Evolutionary conservation across 2,329 filamentous ascomycete genomes (phyloP), one percentile per base, ranked within the genome.

Genomic region (Zalaria sp.): DNA sequence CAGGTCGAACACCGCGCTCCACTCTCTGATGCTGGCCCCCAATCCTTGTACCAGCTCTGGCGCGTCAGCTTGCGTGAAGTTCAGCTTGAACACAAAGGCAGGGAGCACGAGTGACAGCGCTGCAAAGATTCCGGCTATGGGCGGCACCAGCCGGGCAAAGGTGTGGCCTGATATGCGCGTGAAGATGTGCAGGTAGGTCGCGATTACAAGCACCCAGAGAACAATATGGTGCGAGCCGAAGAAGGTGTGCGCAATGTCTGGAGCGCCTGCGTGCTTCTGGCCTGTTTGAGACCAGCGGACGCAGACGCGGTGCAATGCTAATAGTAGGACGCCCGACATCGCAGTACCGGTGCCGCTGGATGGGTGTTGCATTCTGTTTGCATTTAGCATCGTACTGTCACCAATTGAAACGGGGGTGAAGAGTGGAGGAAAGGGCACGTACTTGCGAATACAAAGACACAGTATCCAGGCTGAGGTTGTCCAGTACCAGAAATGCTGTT

Each of bases 401-500:
- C 18, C 18, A 18, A 18, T 18, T 18, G 18, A 18, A 18, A 18
- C 18, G 18, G 18, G 18, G 18, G 18, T 18, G 18, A 18, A 18
- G 18, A 18, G 18, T 18, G 18, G 18, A 18, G 18, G 18, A 18
- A 18, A 18, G 18, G 18, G 25, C 11, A 11, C 38, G 25, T 27
- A 43, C 44, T 29, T 41, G 36, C 10, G 39, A 8, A 34, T 34
- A 26, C 39, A 44, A 10, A 44, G 43, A 35, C 37, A 38, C 4
- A 40, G 38, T 11, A 69, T 61, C 83, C 83, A 93, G 5, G 76
- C 73, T 0, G 81, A 79, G 0, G 81, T 74, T 1, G 77, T 64
- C 87, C 89, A 96, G 62, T 98, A 96, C 91, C 91, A 98, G 58
- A 94, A 95, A 51, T 96, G 86, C 39, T 98, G 91, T 59, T 98